phyloP scores from a whole-genome alignment of 345 rosid species.

The Populus simonii region DNA sequence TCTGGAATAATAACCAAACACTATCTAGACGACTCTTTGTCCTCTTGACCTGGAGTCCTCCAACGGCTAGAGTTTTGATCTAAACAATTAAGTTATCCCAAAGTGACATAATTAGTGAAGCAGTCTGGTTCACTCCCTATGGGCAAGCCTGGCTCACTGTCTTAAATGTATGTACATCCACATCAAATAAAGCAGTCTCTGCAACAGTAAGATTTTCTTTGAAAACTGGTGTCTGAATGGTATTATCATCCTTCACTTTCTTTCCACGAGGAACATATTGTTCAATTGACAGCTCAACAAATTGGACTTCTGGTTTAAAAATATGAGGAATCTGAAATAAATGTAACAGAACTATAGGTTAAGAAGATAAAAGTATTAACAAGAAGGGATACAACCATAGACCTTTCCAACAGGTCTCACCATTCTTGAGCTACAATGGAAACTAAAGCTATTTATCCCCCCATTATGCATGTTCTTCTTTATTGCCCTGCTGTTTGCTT shows the following conservation, averaged over 20 bases:
- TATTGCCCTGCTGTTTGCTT: slow-evolving; percentile 63
- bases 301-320: slow-evolving; percentile 76
- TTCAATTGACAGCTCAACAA: slow-evolving; percentile 67
- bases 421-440: slow-evolving; percentile 93
- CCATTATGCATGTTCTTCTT: slow-evolving; percentile 78
- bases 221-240: slow-evolving; percentile 40
- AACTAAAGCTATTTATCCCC: slow-evolving; percentile 75
- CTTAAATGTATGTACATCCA: not conserved
- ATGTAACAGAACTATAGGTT: not conserved
- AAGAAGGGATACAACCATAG: slow-evolving; percentile 8
- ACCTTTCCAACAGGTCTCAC: slow-evolving; percentile 41
- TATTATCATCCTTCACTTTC: slow-evolving; percentile 51
- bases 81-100: slow-evolving; percentile 1
- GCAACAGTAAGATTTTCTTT: slow-evolving; percentile 39
- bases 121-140: too few relatives aligned
- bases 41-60: slow-evolving; percentile 22
- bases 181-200: slow-evolving; percentile 51
- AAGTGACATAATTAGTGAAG: slow-evolving; percentile 36
- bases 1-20: too few relatives aligned
- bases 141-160: not conserved
- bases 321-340: slow-evolving; percentile 72
- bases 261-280: slow-evolving; percentile 70
- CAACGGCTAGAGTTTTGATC: slow-evolving; percentile 18
- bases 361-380: slow-evolving; percentile 4
- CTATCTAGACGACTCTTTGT: slow-evolving; percentile 2